Percentiles rank a stretch among this genome's conserved stretches.
phyloP scores from a whole-genome alignment of 2,329 filamentous ascomycete species.

The Xylariaceae sp. region DNA sequence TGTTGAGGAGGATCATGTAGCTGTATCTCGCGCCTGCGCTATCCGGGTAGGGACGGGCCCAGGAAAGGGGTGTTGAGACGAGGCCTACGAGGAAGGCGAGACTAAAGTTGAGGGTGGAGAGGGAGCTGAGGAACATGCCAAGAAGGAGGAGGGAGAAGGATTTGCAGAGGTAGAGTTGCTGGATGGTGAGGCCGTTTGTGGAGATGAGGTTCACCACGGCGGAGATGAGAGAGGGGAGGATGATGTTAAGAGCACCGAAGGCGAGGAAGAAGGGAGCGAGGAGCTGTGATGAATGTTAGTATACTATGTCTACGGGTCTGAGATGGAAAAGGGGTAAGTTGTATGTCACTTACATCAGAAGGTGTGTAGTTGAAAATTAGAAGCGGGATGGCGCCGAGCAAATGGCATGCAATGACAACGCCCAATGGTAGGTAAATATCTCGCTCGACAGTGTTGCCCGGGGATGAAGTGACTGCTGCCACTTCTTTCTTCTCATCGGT shows the following conservation, averaged over 20 bases:
- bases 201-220: constrained; percentile 43
- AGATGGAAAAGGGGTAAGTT: not conserved
- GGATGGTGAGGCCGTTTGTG: constrained; percentile 45
- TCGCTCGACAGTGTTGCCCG: constrained; percentile 46
- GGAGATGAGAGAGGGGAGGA: constrained; percentile 55
- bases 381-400: constrained; percentile 72
- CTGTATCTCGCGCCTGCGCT: constrained; percentile 37
- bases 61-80: constrained; percentile 72
- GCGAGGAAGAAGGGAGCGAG: constrained; percentile 54
- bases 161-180: constrained; percentile 75
- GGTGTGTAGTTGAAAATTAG: constrained; percentile 78
- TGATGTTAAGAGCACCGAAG: constrained; percentile 51
- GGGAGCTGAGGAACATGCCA: constrained; percentile 83
- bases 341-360: constrained; percentile 49
- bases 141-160: constrained; percentile 89
- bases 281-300: constrained; percentile 39
- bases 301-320: constrained; percentile 3
- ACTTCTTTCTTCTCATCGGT: constrained; percentile 26
- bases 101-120: constrained; percentile 94
- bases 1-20: constrained; percentile 49
- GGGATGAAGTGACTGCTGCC: constrained; percentile 10
- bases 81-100: constrained; percentile 81
- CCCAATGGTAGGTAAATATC: constrained; percentile 67
- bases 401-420: constrained; percentile 67
- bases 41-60: constrained; percentile 50